Evolutionary conservation across 495 filamentous ascomycete genomes (phyloP).

Genomic region (Pyrenula massariospora): DNA sequence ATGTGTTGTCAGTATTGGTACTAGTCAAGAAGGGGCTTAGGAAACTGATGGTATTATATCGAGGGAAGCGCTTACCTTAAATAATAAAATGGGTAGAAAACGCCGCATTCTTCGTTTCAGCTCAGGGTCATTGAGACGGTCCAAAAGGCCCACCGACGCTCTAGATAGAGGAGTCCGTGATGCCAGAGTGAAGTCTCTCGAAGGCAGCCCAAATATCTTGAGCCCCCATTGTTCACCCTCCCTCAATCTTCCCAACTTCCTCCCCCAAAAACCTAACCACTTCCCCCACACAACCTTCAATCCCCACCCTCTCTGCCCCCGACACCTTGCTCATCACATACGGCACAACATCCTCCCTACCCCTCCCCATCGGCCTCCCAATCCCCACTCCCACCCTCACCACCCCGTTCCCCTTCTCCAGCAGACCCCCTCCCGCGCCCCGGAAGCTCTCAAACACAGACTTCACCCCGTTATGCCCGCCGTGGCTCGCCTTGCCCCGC

Average conservation of each 20-base stretch:
- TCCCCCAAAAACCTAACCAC: constrained; percentile 39
- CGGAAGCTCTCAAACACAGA: constrained; percentile 42
- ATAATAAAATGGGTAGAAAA: too few species aligned
- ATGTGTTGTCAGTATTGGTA: too few species aligned
- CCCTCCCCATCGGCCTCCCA: constrained; percentile 50
- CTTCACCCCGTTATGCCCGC: constrained; percentile 74
- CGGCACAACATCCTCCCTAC: constrained; percentile 41
- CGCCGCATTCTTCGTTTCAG: too few species aligned
- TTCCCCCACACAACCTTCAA: constrained; percentile 31
- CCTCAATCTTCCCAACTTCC: constrained; percentile 22
- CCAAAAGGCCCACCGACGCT: too few species aligned
- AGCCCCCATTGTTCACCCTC: constrained; percentile 7
- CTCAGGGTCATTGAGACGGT: too few species aligned
- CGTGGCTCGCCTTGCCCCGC: constrained; percentile 37
- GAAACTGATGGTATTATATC: too few species aligned
- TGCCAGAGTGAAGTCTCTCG: too few species aligned
- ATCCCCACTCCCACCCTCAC: constrained; percentile 56
- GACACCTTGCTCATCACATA: constrained; percentile 57
- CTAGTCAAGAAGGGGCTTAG: too few species aligned
- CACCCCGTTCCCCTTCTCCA: constrained; percentile 11
- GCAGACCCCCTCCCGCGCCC: constrained; percentile 9
- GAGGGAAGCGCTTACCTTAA: too few species aligned
- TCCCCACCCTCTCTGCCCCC: constrained; percentile 25
- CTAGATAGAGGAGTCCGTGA: too few species aligned
- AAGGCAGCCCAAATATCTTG: too few species aligned